These are phyloP conservation scores for Leccinum subfulvum DNA, from an alignment of 1,284 basidiomycete genomes.

Conservation along the genomic window DNA sequence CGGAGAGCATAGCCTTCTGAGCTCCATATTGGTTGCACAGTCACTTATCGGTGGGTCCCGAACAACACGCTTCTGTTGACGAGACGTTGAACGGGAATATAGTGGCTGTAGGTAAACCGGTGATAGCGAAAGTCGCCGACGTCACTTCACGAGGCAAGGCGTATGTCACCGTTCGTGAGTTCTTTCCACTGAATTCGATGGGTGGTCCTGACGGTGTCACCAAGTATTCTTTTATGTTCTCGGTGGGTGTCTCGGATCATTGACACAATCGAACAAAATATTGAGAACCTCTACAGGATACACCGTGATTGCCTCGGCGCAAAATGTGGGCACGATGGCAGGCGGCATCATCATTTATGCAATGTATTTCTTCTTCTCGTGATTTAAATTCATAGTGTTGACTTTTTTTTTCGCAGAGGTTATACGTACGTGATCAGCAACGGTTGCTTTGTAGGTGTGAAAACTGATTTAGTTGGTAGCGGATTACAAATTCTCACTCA, in stretches of 20 bases:
- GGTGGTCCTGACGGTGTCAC: not conserved
- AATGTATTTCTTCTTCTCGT: slow-evolving; percentile 35
- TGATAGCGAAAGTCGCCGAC: slow-evolving; percentile 79
- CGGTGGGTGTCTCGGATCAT: slow-evolving; percentile 32
- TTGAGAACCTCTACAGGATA: slow-evolving; percentile 42
- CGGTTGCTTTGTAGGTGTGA: not conserved
- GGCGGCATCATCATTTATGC: slow-evolving; percentile 60
- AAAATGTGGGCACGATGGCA: slow-evolving; percentile 48
- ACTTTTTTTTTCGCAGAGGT: slow-evolving; percentile 38
- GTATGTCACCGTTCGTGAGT: slow-evolving; percentile 63
- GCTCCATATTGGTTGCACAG: slow-evolving; percentile 61
- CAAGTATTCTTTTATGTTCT: slow-evolving; percentile 58
- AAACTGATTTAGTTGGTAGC: slow-evolving; percentile 24
- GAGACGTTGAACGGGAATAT: not conserved
- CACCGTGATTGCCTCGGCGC: slow-evolving; percentile 66
- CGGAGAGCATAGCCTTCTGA: slow-evolving; percentile 58
- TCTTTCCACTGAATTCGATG: not conserved
- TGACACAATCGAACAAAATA: not conserved
- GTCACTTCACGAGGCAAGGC: slow-evolving; percentile 58
- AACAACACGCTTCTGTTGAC: not conserved
- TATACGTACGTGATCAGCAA: slow-evolving; percentile 43
- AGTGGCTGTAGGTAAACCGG: slow-evolving; percentile 72
- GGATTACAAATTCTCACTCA: slow-evolving; percentile 75
- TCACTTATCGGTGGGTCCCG: slow-evolving; percentile 51
- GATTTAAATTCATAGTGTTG: not conserved